These are phyloP conservation scores for Cerioporus squamosus DNA, from an alignment of 1,284 basidiomycete species.

Conservation along the genomic window DNA sequence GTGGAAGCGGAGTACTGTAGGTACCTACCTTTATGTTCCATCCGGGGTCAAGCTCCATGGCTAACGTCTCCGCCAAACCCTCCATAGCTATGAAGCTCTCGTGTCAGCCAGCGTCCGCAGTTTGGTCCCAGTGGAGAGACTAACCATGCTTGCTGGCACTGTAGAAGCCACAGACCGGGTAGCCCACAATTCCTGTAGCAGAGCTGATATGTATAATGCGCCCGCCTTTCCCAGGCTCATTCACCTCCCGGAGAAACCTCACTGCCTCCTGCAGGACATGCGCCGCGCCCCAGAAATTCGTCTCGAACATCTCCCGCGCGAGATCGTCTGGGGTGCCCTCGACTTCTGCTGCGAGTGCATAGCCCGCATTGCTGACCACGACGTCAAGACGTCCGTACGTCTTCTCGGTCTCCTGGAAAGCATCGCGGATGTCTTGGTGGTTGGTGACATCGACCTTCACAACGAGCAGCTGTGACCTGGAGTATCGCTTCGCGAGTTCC, in stretches of 20 bases:
- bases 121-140: neutral
- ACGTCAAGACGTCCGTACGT: conserved; percentile 46
- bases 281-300: too few relatives aligned
- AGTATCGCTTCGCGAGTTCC: conserved; percentile 25
- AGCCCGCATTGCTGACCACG: conserved; percentile 48
- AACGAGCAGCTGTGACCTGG: conserved; percentile 36
- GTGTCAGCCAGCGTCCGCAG: too few relatives aligned
- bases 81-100: conserved; percentile 24
- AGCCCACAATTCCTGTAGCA: conserved; percentile 27
- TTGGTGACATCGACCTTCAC: conserved; percentile 45
- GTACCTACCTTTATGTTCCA: conserved; percentile 45
- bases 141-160: conserved; percentile 35
- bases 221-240: conserved; percentile 36
- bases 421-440: conserved; percentile 31
- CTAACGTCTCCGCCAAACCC: conserved; percentile 37
- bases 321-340: conserved; percentile 28
- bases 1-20: too few relatives aligned
- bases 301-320: conserved; percentile 26
- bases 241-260: conserved; percentile 26
- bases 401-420: conserved; percentile 37
- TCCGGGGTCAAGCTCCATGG: conserved; percentile 38
- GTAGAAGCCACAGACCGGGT: conserved; percentile 37
- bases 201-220: conserved; percentile 38
- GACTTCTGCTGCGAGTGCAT: conserved; percentile 24
- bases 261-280: conserved; percentile 26